Evolutionary conservation across 2,329 filamentous ascomycete genomes (phyloP), one percentile per base, ranked within the genome.

Genomic region (Hirsutella minnesotensis): DNA sequence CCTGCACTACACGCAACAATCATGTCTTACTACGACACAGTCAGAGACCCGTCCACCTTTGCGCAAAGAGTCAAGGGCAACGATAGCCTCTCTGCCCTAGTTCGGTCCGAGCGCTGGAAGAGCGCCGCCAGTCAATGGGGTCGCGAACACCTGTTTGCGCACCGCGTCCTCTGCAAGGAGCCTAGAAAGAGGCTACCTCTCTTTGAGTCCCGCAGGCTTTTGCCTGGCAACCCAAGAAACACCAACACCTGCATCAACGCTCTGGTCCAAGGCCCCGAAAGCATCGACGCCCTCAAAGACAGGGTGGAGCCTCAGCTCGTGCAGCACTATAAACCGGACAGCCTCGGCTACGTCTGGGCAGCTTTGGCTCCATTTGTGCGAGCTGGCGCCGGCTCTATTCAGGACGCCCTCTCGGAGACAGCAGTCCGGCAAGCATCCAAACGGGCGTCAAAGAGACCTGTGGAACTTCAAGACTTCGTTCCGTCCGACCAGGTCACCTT

Each of bases 31-130:
- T 44, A 37, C 18, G 33, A 44, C 19, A 37, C 33, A 2, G 15
- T 44, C 20, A 37, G 30, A 31, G n/a, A 40, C 33, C 38, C 42
- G n/a, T 44, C 42, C 15, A 37, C 22, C 16, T 44, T 41, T 21
- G 27, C 18, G 19, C 31, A 37, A 20, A 40, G 24, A 18, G 42
- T 30, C 20, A 19, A n/a, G 13, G 38, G 38, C 21, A 44, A 37
- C 21, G 30, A 12, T 9, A 44, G 39, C 13, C 35, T 44, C 34
- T 19, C 33, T 3, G n/a, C 21, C 16, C 42, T 44, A 9, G 40
- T 21, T 21, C 20, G 12, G 35, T 16, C 31, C 12, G 3, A 19
- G 18, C 5, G 27, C 20, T 44, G 31, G 38, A 29, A 41, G n/a
- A 35, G 39, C n/a, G 43, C 18, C 22, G 39, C 22, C 19, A 44